These are phyloP conservation scores for Hansfordia pulvinata DNA, from an alignment of 2,329 filamentous ascomycete species.

Conservation along the genomic window DNA sequence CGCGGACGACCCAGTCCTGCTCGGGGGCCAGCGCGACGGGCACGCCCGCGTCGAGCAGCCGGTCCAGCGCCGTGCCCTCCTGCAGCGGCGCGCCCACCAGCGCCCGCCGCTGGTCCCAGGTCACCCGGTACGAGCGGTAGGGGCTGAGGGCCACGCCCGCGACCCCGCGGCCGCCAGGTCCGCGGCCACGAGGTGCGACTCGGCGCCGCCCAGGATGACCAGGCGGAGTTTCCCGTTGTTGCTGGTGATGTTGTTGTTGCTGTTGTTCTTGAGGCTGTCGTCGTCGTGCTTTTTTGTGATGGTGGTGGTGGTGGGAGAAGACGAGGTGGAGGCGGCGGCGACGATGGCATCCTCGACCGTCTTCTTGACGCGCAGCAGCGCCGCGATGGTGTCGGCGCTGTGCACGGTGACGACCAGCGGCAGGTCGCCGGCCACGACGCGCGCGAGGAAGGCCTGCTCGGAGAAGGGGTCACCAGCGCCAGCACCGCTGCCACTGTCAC, in stretches of 20 bases:
- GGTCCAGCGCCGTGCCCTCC: constrained; percentile 48
- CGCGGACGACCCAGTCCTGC: constrained; percentile 49
- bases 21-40: constrained; percentile 41
- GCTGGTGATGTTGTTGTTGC: constrained; percentile 22
- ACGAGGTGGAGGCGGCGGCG: constrained; percentile 4
- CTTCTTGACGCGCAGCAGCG: constrained; percentile 43
- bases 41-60: constrained; percentile 44
- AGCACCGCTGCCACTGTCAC: constrained; percentile 16
- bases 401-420: constrained; percentile 46
- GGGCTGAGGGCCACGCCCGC: constrained; percentile 49
- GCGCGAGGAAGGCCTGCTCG: constrained; percentile 34
- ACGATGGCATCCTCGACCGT: constrained; percentile 32
- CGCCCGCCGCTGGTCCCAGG: constrained; percentile 49
- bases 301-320: constrained; percentile 2
- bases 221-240: no score
- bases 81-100: constrained; percentile 52
- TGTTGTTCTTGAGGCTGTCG: constrained; percentile 2
- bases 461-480: constrained; percentile 25
- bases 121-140: constrained; percentile 35
- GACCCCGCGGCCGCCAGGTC: constrained; percentile 40
- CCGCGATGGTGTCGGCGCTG: constrained; percentile 48
- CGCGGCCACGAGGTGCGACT: constrained; percentile 44
- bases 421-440: constrained; percentile 37
- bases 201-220: constrained; percentile 47
- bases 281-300: constrained; percentile 23